Conservation (phyloP, 2,329 filamentous ascomycete genomes). For the Stagonosporopsis vannaccii region DNA sequence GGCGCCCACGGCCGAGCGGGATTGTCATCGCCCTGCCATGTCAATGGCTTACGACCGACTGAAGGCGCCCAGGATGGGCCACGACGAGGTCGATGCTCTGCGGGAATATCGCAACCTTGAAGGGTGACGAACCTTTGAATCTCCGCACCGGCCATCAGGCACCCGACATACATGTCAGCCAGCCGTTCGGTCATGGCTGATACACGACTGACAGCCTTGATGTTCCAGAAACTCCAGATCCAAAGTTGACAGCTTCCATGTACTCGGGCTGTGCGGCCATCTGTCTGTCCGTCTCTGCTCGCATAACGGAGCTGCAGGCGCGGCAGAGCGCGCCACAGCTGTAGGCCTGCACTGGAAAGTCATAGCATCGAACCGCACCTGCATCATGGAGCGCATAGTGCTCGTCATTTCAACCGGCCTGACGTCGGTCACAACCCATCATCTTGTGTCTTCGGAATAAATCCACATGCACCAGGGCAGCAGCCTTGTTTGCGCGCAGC, state of each 20-base stretch:
- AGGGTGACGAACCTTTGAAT: background rate
- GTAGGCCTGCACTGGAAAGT: constrained; percentile 1
- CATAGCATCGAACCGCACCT: background rate
- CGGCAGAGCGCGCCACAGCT: constrained; percentile 6
- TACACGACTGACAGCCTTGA: constrained; percentile 6
- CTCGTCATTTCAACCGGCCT: background rate
- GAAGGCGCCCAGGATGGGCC: background rate
- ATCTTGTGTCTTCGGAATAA: background rate
- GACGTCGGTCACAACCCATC: background rate
- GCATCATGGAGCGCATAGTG: background rate
- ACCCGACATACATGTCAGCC: background rate
- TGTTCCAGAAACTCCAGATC: constrained; percentile 2
- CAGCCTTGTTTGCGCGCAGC: background rate
- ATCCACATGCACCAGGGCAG: background rate
- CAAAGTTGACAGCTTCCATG: background rate
- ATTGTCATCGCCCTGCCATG: constrained; percentile 2
- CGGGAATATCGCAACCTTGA: background rate
- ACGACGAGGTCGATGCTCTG: constrained; percentile 12
- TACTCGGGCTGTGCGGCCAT: background rate
- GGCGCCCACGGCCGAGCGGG: constrained; percentile 11
- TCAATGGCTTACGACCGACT: constrained; percentile 2
- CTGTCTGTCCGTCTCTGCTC: background rate
- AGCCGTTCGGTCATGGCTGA: constrained; percentile 2
- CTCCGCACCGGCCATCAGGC: constrained; percentile 1
- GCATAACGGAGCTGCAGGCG: constrained; percentile 3